These are phyloP conservation scores for Termitomyces sp. DNA, from an alignment of 768 basidiomycete genomes.

Conservation along the genomic window DNA sequence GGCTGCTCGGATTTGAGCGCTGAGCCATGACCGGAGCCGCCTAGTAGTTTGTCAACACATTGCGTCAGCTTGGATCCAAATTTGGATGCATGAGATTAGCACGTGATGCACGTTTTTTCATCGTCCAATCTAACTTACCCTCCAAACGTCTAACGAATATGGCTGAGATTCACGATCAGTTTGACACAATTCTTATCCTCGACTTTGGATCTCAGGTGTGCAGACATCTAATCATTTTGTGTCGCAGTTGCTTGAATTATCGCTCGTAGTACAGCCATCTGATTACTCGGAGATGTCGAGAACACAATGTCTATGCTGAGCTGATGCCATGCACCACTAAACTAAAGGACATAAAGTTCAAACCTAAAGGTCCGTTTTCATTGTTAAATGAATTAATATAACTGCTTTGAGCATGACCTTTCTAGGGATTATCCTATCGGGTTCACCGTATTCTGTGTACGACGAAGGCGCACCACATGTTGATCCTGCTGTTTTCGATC, in stretches of 20 bases:
- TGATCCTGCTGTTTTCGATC: slow-evolving; percentile 84
- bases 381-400: neutral
- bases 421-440: slow-evolving; percentile 89
- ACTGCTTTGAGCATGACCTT: slow-evolving; percentile 2
- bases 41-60: too few relatives aligned
- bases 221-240: neutral
- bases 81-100: neutral
- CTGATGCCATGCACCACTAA: slow-evolving; percentile 94
- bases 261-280: slow-evolving; percentile 84
- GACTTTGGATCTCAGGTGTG: slow-evolving; percentile 96
- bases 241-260: slow-evolving; percentile 10
- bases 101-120: slow-evolving; percentile 7
- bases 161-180: slow-evolving; percentile 91
- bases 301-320: slow-evolving; percentile 96
- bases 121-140: neutral
- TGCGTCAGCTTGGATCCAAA: neutral
- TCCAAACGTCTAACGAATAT: slow-evolving; percentile 28
- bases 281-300: slow-evolving; percentile 95
- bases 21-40: too few relatives aligned
- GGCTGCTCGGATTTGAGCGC: neutral
- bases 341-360: slow-evolving; percentile 83
- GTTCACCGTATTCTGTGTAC: slow-evolving; percentile 98
- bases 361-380: slow-evolving; percentile 72
- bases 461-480: slow-evolving; percentile 90
- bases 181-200: slow-evolving; percentile 92